These are phyloP conservation scores for Raphidocelis subcapitata DNA, from an alignment of 139 green algal genomes.

Conservation along the genomic window DNA sequence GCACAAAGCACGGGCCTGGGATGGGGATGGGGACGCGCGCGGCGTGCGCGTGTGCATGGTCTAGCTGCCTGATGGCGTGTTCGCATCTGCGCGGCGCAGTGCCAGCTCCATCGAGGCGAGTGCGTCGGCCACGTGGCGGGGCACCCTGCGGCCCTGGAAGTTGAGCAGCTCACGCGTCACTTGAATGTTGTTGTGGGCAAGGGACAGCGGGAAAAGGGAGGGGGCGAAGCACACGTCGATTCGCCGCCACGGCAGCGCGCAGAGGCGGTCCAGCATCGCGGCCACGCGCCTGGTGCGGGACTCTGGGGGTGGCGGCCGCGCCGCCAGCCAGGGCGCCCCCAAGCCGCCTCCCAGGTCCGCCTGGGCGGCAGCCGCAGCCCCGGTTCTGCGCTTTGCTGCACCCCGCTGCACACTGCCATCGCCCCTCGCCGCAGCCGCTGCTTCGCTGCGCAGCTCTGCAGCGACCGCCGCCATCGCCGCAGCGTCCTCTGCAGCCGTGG, in stretches of 20 bases:
- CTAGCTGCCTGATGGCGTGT: too few species aligned
- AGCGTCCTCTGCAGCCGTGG: background rate
- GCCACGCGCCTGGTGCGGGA: conserved; percentile 20
- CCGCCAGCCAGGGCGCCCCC: background rate
- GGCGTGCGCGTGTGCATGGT: too few species aligned
- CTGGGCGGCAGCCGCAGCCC: conserved; percentile 12
- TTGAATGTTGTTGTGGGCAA: conserved; percentile 72
- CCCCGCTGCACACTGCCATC: background rate
- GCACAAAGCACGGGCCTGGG: too few species aligned
- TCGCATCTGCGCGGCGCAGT: too few species aligned
- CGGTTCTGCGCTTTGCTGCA: background rate
- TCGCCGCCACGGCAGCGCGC: conserved; percentile 67
- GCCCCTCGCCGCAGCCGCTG: background rate
- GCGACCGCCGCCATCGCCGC: background rate
- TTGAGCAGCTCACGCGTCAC: conserved; percentile 9
- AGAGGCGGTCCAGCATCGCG: conserved; percentile 52
- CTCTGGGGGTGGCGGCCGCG: background rate
- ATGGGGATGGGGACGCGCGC: too few species aligned
- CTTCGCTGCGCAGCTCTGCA: background rate
- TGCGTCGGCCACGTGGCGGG: too few species aligned
- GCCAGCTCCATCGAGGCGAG: too few species aligned
- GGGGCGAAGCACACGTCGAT: conserved; percentile 72
- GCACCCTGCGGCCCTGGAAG: too few species aligned
- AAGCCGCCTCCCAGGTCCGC: conserved; percentile 2
- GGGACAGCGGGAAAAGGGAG: conserved; percentile 9